These are phyloP conservation scores for Protomyces pachydermus DNA, from an alignment of 1,139 yeast genomes.

Conservation along the genomic window DNA sequence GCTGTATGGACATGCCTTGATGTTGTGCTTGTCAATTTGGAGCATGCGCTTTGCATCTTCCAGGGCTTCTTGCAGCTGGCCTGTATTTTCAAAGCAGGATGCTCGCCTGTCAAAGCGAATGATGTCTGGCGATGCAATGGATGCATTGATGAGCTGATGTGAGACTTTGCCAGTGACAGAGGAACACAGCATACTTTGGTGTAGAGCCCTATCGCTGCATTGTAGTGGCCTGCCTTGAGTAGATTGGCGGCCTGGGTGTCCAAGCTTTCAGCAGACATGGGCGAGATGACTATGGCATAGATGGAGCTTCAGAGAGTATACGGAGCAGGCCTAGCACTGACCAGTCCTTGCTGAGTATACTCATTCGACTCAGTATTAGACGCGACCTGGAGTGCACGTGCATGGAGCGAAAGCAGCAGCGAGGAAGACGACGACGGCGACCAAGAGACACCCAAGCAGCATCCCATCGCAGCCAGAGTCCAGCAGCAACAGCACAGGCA, in stretches of 20 bases:
- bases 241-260: background rate
- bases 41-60: slow-evolving; percentile 13
- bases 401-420: too few relatives aligned
- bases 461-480: too few relatives aligned
- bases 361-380: too few relatives aligned
- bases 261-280: background rate
- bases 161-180: too few relatives aligned
- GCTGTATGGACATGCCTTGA: background rate
- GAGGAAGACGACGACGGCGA: too few relatives aligned
- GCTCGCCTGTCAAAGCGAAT: slow-evolving; percentile 1
- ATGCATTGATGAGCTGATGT: slow-evolving; percentile 2
- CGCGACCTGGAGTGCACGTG: too few relatives aligned
- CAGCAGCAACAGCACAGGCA: too few relatives aligned
- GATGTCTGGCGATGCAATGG: slow-evolving; percentile 6
- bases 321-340: too few relatives aligned
- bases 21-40: slow-evolving; percentile 5
- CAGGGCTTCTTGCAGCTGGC: slow-evolving; percentile 1
- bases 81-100: background rate
- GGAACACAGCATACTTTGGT: background rate
- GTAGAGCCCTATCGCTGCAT: background rate
- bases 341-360: too few relatives aligned
- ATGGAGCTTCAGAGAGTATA: too few relatives aligned
- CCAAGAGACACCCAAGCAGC: too few relatives aligned
- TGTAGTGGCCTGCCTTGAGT: background rate
- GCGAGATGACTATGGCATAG: too few relatives aligned